Evolutionary conservation across 1,284 basidiomycete species (phyloP), one percentile per base, ranked within the genome.

Genomic region (Flammula alnicola): DNA sequence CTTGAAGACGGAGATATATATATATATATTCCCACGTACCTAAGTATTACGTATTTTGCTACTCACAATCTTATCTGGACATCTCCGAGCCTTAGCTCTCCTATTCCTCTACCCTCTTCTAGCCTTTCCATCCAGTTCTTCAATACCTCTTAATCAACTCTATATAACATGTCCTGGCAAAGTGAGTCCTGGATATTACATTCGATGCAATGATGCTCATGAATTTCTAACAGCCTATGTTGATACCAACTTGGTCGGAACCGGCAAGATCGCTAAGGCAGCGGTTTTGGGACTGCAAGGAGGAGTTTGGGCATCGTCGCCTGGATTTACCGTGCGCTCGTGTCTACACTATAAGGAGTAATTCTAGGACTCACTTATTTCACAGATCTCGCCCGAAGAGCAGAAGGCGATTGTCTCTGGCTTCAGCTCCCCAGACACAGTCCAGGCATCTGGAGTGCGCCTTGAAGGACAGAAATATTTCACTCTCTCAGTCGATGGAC

Each of bases 201-300:
- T 30, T 46, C 17, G 6, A 44, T 45, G 20, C 41, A 14, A 14
- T n/a, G 17, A 20, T 25, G 33, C 35, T 48, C 31, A 42, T 42
- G 12, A 14, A 27, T 31, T 11, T 52, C 49, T 33, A 50, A n/a
- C 63, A 95, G 93, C 74, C 51, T 96, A 96, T 76, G 91, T 97
- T 68, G 93, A 98, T 72, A 73, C 75, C 64, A 88, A 95, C 68
- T 84, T 98, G 55, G 69, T 96, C 57, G 90, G 84, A 23, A 88
- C 78, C 50, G 86, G 85, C 61, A 91, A 85, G 72, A 76, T 97
- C 66, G 50, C 74, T 32, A 79, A 82, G 62, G 94, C 92, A 32
- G 93, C 93, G 35, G 97, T 98, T 70, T 57, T 98, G 45, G 95
- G 94, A 32, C 81, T 80, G 57, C 74, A 84, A 61, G 93, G 94